phyloP scores from a whole-genome alignment of 2,329 filamentous ascomycete genomes.

The Periconia macrospinosa region DNA sequence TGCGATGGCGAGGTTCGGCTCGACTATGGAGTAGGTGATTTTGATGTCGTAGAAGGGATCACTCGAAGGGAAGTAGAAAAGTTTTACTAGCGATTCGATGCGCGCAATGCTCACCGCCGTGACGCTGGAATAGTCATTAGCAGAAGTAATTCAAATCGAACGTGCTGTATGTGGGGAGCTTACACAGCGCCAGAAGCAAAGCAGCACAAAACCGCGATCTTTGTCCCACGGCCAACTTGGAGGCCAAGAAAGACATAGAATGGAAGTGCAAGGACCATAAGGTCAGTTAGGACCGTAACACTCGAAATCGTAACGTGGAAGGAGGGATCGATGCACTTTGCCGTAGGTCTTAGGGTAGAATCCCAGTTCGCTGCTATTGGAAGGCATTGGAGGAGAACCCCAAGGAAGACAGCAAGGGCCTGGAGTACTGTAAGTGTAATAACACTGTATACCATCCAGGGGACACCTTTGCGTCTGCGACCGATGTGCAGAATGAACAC shows the following conservation, averaged over 20 bases:
- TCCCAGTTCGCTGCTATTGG: constrained; percentile 5
- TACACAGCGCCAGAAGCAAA: background rate
- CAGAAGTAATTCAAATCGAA: background rate
- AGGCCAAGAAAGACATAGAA: background rate
- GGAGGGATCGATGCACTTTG: constrained; percentile 2
- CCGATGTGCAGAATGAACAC: background rate
- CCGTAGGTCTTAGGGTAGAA: background rate
- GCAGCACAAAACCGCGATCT: background rate
- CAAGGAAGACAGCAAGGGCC: background rate
- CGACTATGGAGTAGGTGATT: background rate
- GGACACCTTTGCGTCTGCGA: background rate
- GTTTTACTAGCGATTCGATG: background rate
- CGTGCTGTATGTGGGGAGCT: background rate
- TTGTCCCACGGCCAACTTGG: background rate
- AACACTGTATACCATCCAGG: background rate
- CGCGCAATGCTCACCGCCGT: background rate
- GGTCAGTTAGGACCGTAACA: background rate
- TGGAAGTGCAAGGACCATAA: background rate
- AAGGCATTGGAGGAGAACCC: constrained; percentile 3
- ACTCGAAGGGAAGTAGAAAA: background rate
- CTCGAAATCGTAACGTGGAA: background rate
- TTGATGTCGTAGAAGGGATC: background rate
- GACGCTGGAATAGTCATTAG: background rate
- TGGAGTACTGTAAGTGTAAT: background rate
- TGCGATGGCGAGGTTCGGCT: background rate